Conservation (phyloP, 352 stramenopile genomes). For the Halophytophthora polymorphica region DNA sequence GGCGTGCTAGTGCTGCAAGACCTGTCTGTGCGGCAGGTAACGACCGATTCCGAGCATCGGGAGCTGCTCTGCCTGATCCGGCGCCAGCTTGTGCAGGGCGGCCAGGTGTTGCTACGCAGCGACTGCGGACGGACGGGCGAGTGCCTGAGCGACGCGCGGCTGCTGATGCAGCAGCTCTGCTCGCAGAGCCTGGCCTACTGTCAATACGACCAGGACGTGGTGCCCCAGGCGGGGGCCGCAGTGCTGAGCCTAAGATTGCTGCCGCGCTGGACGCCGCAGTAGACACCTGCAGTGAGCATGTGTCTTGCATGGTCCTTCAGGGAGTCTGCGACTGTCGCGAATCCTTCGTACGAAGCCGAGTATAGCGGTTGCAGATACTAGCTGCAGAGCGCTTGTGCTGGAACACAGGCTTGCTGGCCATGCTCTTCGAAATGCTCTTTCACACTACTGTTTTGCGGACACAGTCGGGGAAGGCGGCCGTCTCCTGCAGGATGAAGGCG, state of each 20-base stretch:
- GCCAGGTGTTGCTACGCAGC: slow-evolving; percentile 25
- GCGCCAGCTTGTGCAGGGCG: slow-evolving; percentile 26
- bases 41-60: slow-evolving; percentile 16
- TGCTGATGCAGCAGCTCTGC: slow-evolving; percentile 57
- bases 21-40: slow-evolving; percentile 14
- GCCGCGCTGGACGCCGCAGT: slow-evolving; percentile 2
- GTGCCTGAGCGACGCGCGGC: slow-evolving; percentile 12
- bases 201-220: slow-evolving; percentile 34
- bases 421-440: too few relatives aligned
- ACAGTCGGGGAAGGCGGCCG: too few relatives aligned
- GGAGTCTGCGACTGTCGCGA: too few relatives aligned
- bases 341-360: too few relatives aligned
- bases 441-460: too few relatives aligned
- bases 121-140: slow-evolving; percentile 2
- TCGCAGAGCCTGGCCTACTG: slow-evolving; percentile 48
- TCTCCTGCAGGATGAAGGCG: too few relatives aligned
- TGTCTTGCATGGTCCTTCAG: too few relatives aligned
- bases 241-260: not conserved
- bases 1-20: slow-evolving; percentile 4
- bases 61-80: slow-evolving; percentile 36
- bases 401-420: too few relatives aligned
- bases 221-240: slow-evolving; percentile 19
- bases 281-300: not conserved
- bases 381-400: too few relatives aligned
- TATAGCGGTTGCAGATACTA: too few relatives aligned